Conservation (phyloP, 129 eudicot genomes). For the Apium graveolens region DNA sequence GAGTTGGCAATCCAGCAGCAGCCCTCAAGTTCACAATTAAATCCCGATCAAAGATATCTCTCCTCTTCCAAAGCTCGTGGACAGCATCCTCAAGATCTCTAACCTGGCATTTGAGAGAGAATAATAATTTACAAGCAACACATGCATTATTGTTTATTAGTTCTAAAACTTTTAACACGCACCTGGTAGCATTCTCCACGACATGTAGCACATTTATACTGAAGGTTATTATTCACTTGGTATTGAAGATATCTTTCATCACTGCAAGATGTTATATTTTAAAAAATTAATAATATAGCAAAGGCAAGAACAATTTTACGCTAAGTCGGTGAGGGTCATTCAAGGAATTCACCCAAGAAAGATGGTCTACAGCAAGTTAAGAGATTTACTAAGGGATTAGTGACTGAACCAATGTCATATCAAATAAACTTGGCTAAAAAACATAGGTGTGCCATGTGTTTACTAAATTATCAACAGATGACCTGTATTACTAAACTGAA, state of each 20-base stretch:
- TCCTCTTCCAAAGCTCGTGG: conserved; percentile 94
- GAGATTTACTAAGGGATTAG: background rate
- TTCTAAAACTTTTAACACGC: conserved; percentile 4
- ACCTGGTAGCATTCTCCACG: conserved; percentile 96
- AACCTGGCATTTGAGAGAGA: conserved; percentile 31
- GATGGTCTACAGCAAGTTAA: background rate
- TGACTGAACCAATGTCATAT: no score
- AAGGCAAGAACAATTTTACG: background rate
- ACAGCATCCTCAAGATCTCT: conserved; percentile 94
- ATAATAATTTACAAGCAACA: background rate
- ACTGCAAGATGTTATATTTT: conserved; percentile 37
- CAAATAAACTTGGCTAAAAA: background rate
- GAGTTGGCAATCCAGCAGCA: conserved; percentile 93
- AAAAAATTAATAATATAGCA: conserved; percentile 7
- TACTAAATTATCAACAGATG: background rate
- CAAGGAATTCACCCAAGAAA: background rate
- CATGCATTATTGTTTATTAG: background rate
- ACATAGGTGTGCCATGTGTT: no score
- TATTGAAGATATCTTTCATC: conserved; percentile 83
- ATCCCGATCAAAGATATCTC: conserved; percentile 72
- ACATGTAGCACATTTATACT: conserved; percentile 87
- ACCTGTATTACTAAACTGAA: background rate
- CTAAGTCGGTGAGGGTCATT: background rate
- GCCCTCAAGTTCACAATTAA: conserved; percentile 73
- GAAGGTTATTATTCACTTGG: conserved; percentile 84